phyloP scores from a whole-genome alignment of 169 alveolate genomes.

The Eimeria falciformis region DNA sequence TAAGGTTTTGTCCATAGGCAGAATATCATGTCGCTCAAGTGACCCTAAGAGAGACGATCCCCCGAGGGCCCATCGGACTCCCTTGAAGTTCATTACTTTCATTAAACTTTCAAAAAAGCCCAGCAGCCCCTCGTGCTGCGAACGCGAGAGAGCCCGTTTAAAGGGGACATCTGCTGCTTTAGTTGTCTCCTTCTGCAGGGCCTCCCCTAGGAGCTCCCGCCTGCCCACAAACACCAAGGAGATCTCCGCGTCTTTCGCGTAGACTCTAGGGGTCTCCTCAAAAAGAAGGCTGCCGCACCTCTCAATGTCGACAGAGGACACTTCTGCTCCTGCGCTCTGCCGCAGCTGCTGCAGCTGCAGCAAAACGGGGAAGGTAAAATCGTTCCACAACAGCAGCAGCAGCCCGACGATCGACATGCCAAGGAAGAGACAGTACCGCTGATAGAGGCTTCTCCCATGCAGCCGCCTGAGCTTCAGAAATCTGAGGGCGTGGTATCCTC shows the following conservation, averaged over 20 bases:
- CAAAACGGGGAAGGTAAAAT: slow-evolving; percentile 52
- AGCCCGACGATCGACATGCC: slow-evolving; percentile 15
- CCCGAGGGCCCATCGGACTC: neutral
- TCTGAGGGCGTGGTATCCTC: slow-evolving; percentile 73
- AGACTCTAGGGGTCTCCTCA: neutral
- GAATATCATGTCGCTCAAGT: neutral
- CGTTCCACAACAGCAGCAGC: slow-evolving; percentile 56
- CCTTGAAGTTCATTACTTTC: neutral
- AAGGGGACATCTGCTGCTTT: neutral
- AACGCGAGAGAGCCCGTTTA: neutral
- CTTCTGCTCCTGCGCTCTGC: neutral
- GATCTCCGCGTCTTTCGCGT: neutral
- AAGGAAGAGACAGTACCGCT: slow-evolving; percentile 8
- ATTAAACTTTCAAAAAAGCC: neutral
- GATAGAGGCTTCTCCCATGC: slow-evolving; percentile 34
- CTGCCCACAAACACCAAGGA: neutral
- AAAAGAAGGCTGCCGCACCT: neutral
- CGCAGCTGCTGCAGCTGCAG: slow-evolving; percentile 52
- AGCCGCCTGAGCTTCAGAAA: slow-evolving; percentile 63
- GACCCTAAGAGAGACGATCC: neutral
- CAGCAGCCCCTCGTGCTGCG: slow-evolving; percentile 34
- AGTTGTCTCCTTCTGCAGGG: neutral
- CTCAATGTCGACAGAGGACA: neutral
- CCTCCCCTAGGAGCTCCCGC: slow-evolving; percentile 23
- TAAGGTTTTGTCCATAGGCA: neutral